A percentile compares a stretch with the other conserved stretches of the same genome.
Evolutionary conservation across 2,329 filamentous ascomycete genomes (phyloP).

Genomic region (Clarireedia sp.): DNA sequence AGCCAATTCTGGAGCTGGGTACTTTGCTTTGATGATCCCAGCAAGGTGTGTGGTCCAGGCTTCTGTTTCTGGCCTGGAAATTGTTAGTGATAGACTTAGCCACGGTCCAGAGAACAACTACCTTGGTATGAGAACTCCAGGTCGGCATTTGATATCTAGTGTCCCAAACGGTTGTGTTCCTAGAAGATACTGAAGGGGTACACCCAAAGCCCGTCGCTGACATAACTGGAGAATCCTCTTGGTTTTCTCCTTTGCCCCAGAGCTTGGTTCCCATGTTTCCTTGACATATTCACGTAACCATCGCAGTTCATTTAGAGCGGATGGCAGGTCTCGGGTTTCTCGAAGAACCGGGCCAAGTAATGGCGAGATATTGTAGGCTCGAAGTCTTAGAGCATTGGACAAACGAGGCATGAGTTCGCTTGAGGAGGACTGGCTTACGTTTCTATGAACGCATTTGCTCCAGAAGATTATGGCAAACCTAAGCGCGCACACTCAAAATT

Average conservation of each 20-base stretch:
- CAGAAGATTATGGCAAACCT: no score
- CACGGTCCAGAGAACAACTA: constrained; percentile 26
- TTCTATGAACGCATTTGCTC: no score
- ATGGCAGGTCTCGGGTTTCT: constrained; percentile 53
- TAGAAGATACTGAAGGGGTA: constrained; percentile 83
- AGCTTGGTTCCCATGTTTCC: background rate
- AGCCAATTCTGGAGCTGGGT: background rate
- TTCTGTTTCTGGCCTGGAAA: constrained; percentile 57
- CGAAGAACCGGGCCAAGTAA: constrained; percentile 54
- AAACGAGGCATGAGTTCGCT: constrained; percentile 51
- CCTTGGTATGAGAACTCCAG: constrained; percentile 80
- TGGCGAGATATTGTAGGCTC: constrained; percentile 45
- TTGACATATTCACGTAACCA: constrained; percentile 61
- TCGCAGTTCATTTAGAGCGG: constrained; percentile 60
- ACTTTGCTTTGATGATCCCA: constrained; percentile 1
- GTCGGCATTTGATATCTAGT: constrained; percentile 67
- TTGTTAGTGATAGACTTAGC: background rate
- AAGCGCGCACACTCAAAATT: no score
- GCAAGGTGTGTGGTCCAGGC: constrained; percentile 54
- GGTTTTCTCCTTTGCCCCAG: constrained; percentile 12
- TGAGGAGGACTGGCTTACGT: no score
- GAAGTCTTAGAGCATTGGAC: constrained; percentile 46
- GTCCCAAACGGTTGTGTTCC: constrained; percentile 82
- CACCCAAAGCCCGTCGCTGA: constrained; percentile 46
- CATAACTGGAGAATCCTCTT: constrained; percentile 36